phyloP scores from a whole-genome alignment of 2,329 filamentous ascomycete species.

The Microdochium nivale region DNA sequence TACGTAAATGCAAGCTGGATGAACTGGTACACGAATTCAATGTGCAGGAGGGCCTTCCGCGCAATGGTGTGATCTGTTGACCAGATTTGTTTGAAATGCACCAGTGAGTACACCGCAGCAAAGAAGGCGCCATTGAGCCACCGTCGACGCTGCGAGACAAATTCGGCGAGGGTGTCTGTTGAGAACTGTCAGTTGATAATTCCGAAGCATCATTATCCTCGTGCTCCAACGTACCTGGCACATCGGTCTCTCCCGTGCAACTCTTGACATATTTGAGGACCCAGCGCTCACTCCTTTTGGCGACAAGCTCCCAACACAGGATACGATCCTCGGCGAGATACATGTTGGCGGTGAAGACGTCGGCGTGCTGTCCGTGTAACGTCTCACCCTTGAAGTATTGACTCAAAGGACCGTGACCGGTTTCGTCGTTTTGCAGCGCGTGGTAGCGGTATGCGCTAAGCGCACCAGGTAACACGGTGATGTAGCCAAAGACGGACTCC shows the following conservation, averaged over 20 bases:
- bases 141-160: conserved; percentile 89
- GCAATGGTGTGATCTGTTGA: conserved; percentile 80
- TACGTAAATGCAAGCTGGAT: conserved; percentile 91
- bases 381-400: conserved; percentile 98
- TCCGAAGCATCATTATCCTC: background rate
- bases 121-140: conserved; percentile 99
- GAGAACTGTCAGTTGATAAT: conserved; percentile 13
- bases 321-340: conserved; percentile 98
- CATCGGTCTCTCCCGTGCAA: conserved; percentile 95
- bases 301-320: conserved; percentile 89
- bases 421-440: conserved; percentile 93
- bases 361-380: conserved; percentile 78
- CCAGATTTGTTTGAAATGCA: conserved; percentile 93
- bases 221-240: conserved; percentile 63
- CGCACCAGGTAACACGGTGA: conserved; percentile 89
- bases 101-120: conserved; percentile 91
- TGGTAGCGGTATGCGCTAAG: conserved; percentile 98
- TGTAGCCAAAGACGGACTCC: conserved; percentile 96
- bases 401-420: conserved; percentile 82
- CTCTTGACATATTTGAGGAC: conserved; percentile 96
- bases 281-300: conserved; percentile 91
- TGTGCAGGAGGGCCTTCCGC: conserved; percentile 83
- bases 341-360: conserved; percentile 99
- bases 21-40: conserved; percentile 94
- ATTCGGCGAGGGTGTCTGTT: conserved; percentile 85